A percentile compares a stretch with the other conserved stretches of the same genome.
phyloP scores from a whole-genome alignment of 1,139 yeast genomes.

The Candida sp. region DNA sequence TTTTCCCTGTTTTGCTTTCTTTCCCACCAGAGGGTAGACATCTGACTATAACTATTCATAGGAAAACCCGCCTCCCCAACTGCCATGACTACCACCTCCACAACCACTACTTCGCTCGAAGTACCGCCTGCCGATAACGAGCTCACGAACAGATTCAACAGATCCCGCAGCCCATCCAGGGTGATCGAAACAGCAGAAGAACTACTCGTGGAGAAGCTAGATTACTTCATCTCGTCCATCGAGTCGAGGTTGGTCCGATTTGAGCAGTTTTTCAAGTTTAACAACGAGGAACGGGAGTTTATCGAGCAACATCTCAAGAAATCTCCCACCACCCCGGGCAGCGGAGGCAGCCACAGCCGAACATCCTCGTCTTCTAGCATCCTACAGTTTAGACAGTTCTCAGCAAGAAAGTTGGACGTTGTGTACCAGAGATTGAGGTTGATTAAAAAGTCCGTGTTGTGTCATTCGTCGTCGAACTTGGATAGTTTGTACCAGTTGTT shows the following conservation, averaged over 20 bases:
- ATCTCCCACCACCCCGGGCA: not conserved
- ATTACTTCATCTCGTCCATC: conserved; percentile 54
- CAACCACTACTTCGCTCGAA: not conserved
- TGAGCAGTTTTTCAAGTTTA: conserved; percentile 52
- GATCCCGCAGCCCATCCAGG: conserved; percentile 1
- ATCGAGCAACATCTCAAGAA: conserved; percentile 1
- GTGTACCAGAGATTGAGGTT: conserved; percentile 48
- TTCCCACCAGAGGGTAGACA: too few species aligned
- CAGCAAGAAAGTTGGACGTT: conserved; percentile 36
- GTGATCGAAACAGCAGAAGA: conserved; percentile 39
- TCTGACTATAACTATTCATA: not conserved
- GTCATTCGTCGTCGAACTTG: conserved; percentile 46
- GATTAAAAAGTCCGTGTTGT: conserved; percentile 46
- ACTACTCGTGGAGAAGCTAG: conserved; percentile 53
- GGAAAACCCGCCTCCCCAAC: not conserved
- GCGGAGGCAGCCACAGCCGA: conserved; percentile 4
- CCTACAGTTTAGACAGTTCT: conserved; percentile 34
- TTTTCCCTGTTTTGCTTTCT: too few species aligned
- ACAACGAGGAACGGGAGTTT: conserved; percentile 5
- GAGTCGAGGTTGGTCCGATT: conserved; percentile 56
- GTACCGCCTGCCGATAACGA: not conserved
- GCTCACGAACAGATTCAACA: not conserved
- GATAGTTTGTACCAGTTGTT: conserved; percentile 53
- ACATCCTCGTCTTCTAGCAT: conserved; percentile 35
- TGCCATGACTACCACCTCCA: not conserved